Percentiles rank a stretch among this genome's conserved stretches.
Evolutionary conservation across 1,284 basidiomycete genomes (phyloP).

Genomic region (Leccinum pachyderme): DNA sequence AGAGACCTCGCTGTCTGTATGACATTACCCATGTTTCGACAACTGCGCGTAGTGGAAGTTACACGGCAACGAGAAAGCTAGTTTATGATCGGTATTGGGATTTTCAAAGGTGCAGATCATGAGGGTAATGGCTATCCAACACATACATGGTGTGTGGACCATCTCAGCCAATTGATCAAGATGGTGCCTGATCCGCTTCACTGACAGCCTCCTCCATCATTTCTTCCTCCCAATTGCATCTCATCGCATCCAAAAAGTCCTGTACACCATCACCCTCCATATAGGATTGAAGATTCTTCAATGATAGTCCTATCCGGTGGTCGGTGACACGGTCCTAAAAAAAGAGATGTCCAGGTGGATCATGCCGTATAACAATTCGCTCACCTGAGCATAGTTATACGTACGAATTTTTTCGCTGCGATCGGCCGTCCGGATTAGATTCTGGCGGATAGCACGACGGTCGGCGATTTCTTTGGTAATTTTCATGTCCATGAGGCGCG

Average conservation of each 20-base stretch:
- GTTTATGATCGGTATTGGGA: not conserved
- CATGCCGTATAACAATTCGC: not conserved
- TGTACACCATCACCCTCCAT: slow-evolving; percentile 78
- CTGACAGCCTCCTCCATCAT: slow-evolving; percentile 67
- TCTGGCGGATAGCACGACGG: slow-evolving; percentile 66
- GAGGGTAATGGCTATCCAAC: not conserved
- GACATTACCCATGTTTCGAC: not conserved
- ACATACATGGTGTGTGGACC: not conserved
- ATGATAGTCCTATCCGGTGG: slow-evolving; percentile 79
- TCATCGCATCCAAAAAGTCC: slow-evolving; percentile 62
- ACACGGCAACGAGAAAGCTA: not conserved
- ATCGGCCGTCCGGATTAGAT: slow-evolving; percentile 77
- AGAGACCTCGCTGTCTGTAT: no score
- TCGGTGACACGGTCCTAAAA: slow-evolving; percentile 88
- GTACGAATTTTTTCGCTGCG: slow-evolving; percentile 92
- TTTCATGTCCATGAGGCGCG: slow-evolving; percentile 80
- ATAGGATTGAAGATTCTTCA: slow-evolving; percentile 72
- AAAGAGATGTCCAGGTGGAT: not conserved
- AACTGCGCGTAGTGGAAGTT: not conserved
- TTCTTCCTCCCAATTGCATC: slow-evolving; percentile 61
- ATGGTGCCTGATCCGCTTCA: slow-evolving; percentile 15
- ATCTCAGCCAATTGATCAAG: not conserved
- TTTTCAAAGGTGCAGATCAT: not conserved
- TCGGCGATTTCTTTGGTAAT: slow-evolving; percentile 68
- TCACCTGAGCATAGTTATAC: slow-evolving; percentile 86